Evolutionary conservation across 331 rosid genomes (phyloP).

Genomic region (Saraca asoca): DNA sequence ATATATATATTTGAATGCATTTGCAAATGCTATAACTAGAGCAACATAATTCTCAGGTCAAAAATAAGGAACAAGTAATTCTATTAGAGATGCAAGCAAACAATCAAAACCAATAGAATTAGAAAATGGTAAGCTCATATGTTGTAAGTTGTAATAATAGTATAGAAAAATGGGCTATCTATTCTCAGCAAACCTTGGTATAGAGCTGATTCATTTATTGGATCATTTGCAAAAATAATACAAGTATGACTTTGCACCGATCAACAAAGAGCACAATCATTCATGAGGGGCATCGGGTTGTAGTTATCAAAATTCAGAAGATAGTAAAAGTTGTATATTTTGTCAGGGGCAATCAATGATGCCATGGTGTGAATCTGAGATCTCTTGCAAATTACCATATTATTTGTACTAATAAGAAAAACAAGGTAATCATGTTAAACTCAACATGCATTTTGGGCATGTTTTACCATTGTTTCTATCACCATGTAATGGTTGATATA

Average conservation of each 20-base stretch:
- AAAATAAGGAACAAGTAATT: conserved; percentile 2
- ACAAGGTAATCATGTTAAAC: conserved; percentile 7
- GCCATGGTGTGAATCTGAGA: background rate
- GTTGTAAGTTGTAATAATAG: background rate
- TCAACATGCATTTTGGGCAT: no score
- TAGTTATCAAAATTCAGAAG: no score
- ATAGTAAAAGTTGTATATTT: no score
- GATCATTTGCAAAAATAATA: conserved; percentile 1
- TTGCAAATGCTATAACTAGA: background rate
- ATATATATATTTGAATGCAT: background rate
- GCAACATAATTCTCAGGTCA: background rate
- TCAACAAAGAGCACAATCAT: background rate
- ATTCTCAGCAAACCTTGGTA: conserved; percentile 6
- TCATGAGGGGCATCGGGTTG: background rate
- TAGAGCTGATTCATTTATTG: conserved; percentile 7
- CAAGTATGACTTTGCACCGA: background rate
- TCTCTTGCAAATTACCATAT: background rate
- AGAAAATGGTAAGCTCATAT: background rate
- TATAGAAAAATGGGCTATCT: background rate
- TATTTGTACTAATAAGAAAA: background rate
- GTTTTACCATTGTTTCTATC: no score
- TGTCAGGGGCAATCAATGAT: no score
- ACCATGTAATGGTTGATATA: no score
- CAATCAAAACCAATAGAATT: background rate
- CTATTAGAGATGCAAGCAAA: background rate